Percentiles rank a stretch among this genome's conserved stretches.
Conservation (phyloP, 2,329 filamentous ascomycete species). For the Ascochyta koolunga region DNA sequence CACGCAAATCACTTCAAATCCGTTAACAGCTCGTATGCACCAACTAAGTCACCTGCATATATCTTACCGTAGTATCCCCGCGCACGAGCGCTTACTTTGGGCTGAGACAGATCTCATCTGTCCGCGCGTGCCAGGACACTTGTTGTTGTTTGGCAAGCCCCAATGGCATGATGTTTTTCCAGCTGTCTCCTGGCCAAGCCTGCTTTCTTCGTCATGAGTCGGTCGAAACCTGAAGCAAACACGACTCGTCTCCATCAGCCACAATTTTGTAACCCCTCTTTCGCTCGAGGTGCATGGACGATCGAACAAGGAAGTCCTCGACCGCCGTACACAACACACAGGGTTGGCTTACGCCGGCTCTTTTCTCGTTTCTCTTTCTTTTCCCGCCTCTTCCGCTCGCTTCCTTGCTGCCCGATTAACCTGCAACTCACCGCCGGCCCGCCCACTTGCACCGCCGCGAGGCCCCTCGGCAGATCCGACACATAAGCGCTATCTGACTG, state of each 20-base stretch:
- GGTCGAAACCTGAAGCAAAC: constrained; percentile 1
- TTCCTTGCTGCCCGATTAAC: constrained; percentile 21
- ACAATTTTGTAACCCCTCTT: constrained; percentile 24
- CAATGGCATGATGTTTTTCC: constrained; percentile 19
- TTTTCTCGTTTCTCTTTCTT: constrained; percentile 14
- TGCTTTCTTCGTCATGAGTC: constrained; percentile 9
- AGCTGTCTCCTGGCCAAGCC: constrained; percentile 24
- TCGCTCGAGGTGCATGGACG: constrained; percentile 12
- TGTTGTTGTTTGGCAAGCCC: constrained; percentile 24
- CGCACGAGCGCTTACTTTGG: constrained; percentile 31
- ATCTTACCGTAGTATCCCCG: constrained; percentile 13
- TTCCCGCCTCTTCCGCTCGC: constrained; percentile 26
- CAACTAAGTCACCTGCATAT: constrained; percentile 23
- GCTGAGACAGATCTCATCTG: constrained; percentile 29
- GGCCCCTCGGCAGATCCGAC: constrained; percentile 1
- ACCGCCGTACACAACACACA: constrained; percentile 24
- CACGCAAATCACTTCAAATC: too few relatives aligned
- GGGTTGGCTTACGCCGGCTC: constrained; percentile 22
- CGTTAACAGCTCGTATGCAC: constrained; percentile 7
- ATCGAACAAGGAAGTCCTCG: constrained; percentile 23
- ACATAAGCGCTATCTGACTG: background rate
- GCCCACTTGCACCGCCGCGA: constrained; percentile 11
- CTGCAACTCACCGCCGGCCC: constrained; percentile 16
- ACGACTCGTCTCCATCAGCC: constrained; percentile 19
- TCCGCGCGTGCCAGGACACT: constrained; percentile 11